phyloP scores from a whole-genome alignment of 768 basidiomycete species.

The Saitozyma sp. region DNA sequence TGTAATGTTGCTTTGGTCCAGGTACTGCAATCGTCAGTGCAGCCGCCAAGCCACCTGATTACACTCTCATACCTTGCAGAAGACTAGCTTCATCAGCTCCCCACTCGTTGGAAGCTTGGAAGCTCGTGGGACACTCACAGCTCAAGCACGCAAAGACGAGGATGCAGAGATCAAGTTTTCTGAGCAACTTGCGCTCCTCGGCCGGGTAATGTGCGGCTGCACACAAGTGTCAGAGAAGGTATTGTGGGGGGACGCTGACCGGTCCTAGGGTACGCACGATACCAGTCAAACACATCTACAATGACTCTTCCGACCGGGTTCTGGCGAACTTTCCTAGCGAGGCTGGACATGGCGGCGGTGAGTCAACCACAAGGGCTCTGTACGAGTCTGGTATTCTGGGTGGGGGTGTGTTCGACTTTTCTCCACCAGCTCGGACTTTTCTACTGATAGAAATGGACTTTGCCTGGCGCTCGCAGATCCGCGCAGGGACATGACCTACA shows the following conservation, averaged over 20 bases:
- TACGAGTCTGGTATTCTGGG: too few relatives aligned
- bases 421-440: too few relatives aligned
- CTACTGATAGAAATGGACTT: too few relatives aligned
- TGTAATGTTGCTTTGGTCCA: slow-evolving; percentile 28
- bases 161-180: slow-evolving; percentile 33
- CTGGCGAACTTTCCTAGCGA: too few relatives aligned
- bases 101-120: too few relatives aligned
- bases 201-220: slow-evolving; percentile 20
- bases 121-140: slow-evolving; percentile 8
- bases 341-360: too few relatives aligned
- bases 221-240: not conserved
- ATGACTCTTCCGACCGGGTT: slow-evolving; percentile 15
- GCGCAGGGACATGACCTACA: too few relatives aligned
- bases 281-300: slow-evolving; percentile 36
- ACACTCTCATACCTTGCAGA: not conserved
- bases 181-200: slow-evolving; percentile 25
- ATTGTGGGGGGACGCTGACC: too few relatives aligned
- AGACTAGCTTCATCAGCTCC: not conserved
- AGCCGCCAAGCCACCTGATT: not conserved
- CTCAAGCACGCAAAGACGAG: slow-evolving; percentile 37
- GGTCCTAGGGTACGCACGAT: slow-evolving; percentile 23
- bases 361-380: too few relatives aligned
- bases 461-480: too few relatives aligned
- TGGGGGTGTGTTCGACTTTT: too few relatives aligned
- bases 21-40: slow-evolving; percentile 9